Evolutionary conservation across 192 early-diverging fungal genomes (phyloP).

Genomic region (Dissophora ornata): DNA sequence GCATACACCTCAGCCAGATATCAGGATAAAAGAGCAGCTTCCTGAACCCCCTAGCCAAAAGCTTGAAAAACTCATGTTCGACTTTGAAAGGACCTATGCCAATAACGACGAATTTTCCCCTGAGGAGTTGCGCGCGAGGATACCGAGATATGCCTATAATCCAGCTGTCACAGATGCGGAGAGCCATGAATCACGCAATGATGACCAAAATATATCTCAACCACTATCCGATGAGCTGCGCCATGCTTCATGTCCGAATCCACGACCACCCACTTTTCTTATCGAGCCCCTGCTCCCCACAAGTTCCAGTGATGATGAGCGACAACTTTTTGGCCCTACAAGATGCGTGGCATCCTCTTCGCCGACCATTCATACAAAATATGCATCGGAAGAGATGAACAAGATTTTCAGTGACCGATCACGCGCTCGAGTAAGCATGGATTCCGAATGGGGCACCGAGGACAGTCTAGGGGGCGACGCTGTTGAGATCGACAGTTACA

Average conservation of each 20-base stretch:
- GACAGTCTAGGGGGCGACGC: slow-evolving; percentile 9
- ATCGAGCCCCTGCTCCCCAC: slow-evolving; percentile 5
- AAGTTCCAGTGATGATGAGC: slow-evolving; percentile 11
- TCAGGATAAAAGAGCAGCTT: no score
- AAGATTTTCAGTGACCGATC: slow-evolving; percentile 37
- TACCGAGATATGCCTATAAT: no score
- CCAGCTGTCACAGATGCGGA: neutral
- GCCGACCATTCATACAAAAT: slow-evolving; percentile 25
- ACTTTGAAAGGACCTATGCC: no score
- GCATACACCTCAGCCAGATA: no score
- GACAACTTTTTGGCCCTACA: neutral
- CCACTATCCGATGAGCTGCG: neutral
- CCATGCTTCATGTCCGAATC: neutral
- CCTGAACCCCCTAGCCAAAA: no score
- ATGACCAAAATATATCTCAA: neutral
- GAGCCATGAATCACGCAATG: neutral
- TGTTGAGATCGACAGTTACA: slow-evolving; percentile 14
- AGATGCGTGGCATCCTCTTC: slow-evolving; percentile 11
- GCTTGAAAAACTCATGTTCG: no score
- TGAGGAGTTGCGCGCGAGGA: no score
- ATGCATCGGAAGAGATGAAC: slow-evolving; percentile 36
- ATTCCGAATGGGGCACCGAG: slow-evolving; percentile 28
- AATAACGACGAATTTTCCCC: no score
- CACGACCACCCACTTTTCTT: neutral
- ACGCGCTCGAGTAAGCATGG: slow-evolving; percentile 7